Conservation (phyloP, 495 filamentous ascomycete species). For the Xylaria nigripes region DNA sequence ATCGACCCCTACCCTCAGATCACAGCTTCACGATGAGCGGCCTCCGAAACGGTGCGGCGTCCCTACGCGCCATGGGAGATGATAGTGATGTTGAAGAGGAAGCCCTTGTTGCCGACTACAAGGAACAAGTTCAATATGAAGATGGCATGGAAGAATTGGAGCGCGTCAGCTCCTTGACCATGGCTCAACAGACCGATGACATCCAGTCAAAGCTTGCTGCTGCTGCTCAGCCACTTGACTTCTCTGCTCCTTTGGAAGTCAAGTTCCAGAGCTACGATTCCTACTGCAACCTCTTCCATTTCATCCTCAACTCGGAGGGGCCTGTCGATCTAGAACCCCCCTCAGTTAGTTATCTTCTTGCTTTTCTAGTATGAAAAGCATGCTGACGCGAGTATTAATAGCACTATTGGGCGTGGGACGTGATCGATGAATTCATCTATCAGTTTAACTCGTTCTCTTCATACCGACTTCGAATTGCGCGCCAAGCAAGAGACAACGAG, state of each 20-base stretch:
- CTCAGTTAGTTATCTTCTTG: conserved; percentile 54
- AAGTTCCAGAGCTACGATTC: conserved; percentile 98
- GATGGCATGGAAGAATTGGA: conserved; percentile 75
- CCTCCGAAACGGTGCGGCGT: conserved; percentile 43
- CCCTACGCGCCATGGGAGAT: conserved; percentile 54
- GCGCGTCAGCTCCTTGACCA: conserved; percentile 43
- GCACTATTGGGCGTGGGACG: conserved; percentile 99
- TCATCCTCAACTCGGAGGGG: conserved; percentile 96
- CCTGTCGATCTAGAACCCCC: conserved; percentile 94
- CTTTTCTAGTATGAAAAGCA: background rate
- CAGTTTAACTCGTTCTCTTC: conserved; percentile 99
- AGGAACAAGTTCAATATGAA: conserved; percentile 86
- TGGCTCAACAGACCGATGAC: conserved; percentile 58
- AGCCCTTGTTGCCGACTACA: conserved; percentile 86
- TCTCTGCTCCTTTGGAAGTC: conserved; percentile 83
- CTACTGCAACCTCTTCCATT: conserved; percentile 98
- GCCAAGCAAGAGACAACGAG: conserved; percentile 66
- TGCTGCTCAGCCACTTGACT: conserved; percentile 91
- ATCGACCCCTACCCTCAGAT: conserved; percentile 6
- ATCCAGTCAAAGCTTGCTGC: conserved; percentile 83
- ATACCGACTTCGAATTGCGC: conserved; percentile 84
- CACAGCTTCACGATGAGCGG: conserved; percentile 36
- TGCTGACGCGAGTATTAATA: conserved; percentile 34
- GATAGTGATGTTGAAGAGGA: conserved; percentile 93
- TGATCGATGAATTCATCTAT: conserved; percentile 99